phyloP scores from a whole-genome alignment of 2,329 filamentous ascomycete species.

The Escovopsis weberi region DNA sequence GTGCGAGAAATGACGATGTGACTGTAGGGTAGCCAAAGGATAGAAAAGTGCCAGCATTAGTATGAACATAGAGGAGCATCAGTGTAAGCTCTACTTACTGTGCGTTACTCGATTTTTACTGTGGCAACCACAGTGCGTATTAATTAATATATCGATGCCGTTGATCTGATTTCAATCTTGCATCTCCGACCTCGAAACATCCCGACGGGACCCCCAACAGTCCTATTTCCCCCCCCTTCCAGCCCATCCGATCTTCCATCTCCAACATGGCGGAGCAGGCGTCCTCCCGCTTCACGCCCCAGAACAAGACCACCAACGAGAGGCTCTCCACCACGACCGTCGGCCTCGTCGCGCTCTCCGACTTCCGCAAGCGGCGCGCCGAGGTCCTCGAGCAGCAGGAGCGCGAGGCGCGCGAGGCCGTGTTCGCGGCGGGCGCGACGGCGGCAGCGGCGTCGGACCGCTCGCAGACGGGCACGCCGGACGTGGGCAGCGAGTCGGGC shows the following conservation, averaged over 20 bases:
- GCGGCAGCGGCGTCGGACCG: constrained; percentile 22
- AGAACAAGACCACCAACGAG: constrained; percentile 65
- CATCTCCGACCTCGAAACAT: too few species aligned
- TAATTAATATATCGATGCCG: background rate
- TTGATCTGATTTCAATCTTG: background rate
- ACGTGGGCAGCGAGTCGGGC: constrained; percentile 22
- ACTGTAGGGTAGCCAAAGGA: too few species aligned
- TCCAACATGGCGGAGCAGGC: constrained; percentile 9
- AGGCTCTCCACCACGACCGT: constrained; percentile 76
- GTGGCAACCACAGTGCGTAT: too few species aligned
- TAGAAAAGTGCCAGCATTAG: too few species aligned
- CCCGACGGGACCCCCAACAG: too few species aligned
- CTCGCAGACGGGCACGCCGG: constrained; percentile 33
- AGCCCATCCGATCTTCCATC: too few species aligned
- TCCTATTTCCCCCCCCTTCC: too few species aligned
- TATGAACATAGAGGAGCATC: too few species aligned
- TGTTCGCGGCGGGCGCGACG: constrained; percentile 30
- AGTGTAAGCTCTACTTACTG: too few species aligned
- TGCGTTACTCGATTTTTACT: too few species aligned
- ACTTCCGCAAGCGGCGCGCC: constrained; percentile 90
- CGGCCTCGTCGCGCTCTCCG: constrained; percentile 78
- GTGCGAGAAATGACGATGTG: too few species aligned
- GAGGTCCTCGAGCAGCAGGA: constrained; percentile 89
- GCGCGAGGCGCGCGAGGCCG: constrained; percentile 55
- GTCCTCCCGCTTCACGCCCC: constrained; percentile 54